Percentiles rank a stretch among this genome's conserved stretches.
Conservation (phyloP, 2,329 filamentous ascomycete species). For the Pyricularia grisea region DNA sequence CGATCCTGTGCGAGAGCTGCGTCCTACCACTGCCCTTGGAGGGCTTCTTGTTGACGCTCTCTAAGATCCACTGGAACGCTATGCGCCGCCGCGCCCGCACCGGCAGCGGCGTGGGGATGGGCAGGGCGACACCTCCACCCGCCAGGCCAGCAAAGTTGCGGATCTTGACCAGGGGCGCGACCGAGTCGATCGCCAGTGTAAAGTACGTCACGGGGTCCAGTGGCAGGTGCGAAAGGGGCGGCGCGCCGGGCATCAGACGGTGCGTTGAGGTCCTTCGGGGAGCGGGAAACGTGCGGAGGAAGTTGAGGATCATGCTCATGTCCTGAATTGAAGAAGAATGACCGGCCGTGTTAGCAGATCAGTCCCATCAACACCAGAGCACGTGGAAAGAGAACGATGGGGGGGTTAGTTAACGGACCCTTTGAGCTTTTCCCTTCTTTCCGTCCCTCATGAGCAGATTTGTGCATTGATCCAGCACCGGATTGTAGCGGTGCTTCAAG, state of each 20-base stretch:
- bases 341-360: not conserved
- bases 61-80: conserved; percentile 84
- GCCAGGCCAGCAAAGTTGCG: conserved; percentile 65
- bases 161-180: conserved; percentile 80
- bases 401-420: conserved; percentile 44
- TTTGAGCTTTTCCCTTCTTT: conserved; percentile 82
- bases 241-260: conserved; percentile 66
- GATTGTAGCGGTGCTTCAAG: conserved; percentile 76
- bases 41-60: conserved; percentile 69
- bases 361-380: not conserved
- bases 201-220: conserved; percentile 87
- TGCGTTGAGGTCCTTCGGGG: conserved; percentile 64
- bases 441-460: conserved; percentile 87
- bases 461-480: conserved; percentile 77
- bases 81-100: conserved; percentile 66
- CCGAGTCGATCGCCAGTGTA: conserved; percentile 81
- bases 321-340: conserved; percentile 45
- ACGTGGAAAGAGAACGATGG: conserved; percentile 3
- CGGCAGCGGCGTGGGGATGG: conserved; percentile 69
- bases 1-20: conserved; percentile 68
- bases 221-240: conserved; percentile 65
- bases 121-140: conserved; percentile 77
- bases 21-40: conserved; percentile 61
- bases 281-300: conserved; percentile 74
- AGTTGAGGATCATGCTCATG: conserved; percentile 73